These are phyloP conservation scores for Nakazawaea ambrosiae DNA, from an alignment of 805 yeast genomes.

Conservation along the genomic window DNA sequence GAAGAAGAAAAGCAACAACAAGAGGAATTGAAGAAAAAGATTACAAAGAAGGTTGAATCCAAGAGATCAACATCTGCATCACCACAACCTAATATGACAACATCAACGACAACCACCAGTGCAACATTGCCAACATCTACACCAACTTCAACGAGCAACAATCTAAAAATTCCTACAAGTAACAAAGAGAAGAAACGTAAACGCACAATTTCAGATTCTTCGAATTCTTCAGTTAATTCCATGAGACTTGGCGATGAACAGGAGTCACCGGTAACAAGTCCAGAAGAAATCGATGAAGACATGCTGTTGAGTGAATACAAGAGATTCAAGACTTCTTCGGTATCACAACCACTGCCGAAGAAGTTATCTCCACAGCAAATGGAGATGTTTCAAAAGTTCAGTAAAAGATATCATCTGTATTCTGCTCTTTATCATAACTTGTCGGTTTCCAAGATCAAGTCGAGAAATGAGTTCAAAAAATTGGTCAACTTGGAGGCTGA, in stretches of 20 bases:
- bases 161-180: not conserved
- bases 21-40: not conserved
- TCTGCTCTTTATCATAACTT: not conserved
- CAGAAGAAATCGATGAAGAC: constrained; percentile 10
- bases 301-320: constrained; percentile 2
- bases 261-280: constrained; percentile 7
- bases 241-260: not conserved
- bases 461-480: constrained; percentile 12
- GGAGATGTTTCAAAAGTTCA: not conserved
- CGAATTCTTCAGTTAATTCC: constrained; percentile 7
- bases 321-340: not conserved
- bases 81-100: not conserved
- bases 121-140: no score
- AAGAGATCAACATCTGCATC: not conserved
- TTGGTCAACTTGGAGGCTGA: constrained; percentile 10
- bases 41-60: not conserved
- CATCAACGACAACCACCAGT: no score
- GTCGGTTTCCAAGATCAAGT: constrained; percentile 18
- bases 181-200: constrained; percentile 3
- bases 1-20: not conserved
- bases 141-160: not conserved
- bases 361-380: constrained; percentile 1
- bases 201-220: constrained; percentile 8
- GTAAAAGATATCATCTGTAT: not conserved
- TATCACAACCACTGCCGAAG: not conserved